Evolutionary conservation across 2,329 filamentous ascomycete species (phyloP).

Genomic region (Colletotrichum liaoningense): DNA sequence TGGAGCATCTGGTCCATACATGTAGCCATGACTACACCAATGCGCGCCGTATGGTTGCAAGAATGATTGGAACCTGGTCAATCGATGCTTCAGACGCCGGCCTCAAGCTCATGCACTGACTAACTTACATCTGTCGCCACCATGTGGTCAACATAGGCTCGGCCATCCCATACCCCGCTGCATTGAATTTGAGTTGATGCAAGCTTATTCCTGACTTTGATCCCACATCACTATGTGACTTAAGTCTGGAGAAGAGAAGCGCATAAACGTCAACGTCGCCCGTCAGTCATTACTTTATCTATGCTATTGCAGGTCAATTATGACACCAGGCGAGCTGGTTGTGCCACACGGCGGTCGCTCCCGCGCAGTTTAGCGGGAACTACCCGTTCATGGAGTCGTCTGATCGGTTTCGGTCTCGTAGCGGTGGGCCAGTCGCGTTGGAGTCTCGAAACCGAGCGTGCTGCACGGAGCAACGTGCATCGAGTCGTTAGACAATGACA

Average conservation of each 20-base stretch:
- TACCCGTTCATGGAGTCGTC: not conserved
- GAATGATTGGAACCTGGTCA: too few relatives aligned
- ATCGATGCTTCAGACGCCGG: not conserved
- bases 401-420: constrained; percentile 26
- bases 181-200: not conserved
- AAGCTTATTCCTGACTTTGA: not conserved
- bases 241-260: not conserved
- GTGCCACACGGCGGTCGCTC: constrained; percentile 1
- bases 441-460: not conserved
- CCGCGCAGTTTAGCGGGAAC: not conserved
- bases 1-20: not conserved
- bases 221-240: not conserved
- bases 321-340: not conserved
- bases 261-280: not conserved
- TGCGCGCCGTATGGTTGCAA: not conserved
- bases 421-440: not conserved
- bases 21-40: not conserved
- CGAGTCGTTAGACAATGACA: not conserved
- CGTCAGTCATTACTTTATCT: not conserved
- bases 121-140: not conserved
- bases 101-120: not conserved
- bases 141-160: not conserved
- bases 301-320: not conserved
- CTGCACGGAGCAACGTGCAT: not conserved
- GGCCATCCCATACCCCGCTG: not conserved